phyloP scores from a whole-genome alignment of 768 basidiomycete species.

The Leucosporidium scottii region DNA sequence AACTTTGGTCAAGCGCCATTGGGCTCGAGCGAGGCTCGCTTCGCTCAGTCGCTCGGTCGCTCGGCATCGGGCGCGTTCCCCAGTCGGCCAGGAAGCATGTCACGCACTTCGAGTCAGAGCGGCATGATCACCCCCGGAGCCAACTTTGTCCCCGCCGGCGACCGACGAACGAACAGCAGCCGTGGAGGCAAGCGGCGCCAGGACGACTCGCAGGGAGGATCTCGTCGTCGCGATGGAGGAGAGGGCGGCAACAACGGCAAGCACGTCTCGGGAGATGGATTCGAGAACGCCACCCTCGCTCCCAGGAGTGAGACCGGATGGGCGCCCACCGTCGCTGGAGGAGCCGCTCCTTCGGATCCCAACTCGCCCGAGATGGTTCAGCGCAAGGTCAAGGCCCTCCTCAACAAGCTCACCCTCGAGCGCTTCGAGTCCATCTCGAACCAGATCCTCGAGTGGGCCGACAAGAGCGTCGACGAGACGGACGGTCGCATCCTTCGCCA shows the following conservation, averaged over 20 bases:
- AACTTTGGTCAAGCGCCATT: conserved; percentile 25
- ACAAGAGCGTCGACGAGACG: conserved; percentile 83
- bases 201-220: conserved; percentile 44
- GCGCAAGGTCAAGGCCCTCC: conserved; percentile 79
- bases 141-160: conserved; percentile 23
- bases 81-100: conserved; percentile 24
- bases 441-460: conserved; percentile 92
- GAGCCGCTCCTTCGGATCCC: conserved; percentile 48
- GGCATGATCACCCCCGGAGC: conserved; percentile 37
- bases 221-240: neutral
- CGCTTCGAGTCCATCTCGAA: conserved; percentile 91
- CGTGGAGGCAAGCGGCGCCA: conserved; percentile 74
- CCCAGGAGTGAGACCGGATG: conserved; percentile 24
- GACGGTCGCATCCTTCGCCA: conserved; percentile 91
- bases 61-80: conserved; percentile 26
- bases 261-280: conserved; percentile 45
- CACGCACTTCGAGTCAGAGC: conserved; percentile 39
- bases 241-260: conserved; percentile 22
- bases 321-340: conserved; percentile 19
- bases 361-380: conserved; percentile 81
- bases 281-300: conserved; percentile 25
- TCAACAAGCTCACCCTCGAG: conserved; percentile 96
- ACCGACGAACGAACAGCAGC: conserved; percentile 58
- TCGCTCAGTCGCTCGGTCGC: conserved; percentile 25
- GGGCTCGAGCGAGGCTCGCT: conserved; percentile 32